Evolutionary conservation across 371 early-diverging fungal species (phyloP), one percentile per base, ranked within the genome.

Genomic region (Mortierella sp.): DNA sequence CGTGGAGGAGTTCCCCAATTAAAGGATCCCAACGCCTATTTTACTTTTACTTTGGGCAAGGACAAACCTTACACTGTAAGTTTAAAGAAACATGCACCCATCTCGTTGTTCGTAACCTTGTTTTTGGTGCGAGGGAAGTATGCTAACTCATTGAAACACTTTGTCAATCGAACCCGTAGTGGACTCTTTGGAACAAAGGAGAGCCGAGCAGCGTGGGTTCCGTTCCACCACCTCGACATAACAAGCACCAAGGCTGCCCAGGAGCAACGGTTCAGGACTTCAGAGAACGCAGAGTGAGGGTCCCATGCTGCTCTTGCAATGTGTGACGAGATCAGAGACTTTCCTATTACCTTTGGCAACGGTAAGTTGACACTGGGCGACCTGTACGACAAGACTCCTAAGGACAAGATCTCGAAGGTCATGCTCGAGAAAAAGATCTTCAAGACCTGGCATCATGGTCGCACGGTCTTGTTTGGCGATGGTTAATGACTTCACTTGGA

Each of bases 391-490:
- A 13, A 6, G 31, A 61, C 61, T 3, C 34, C 61, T 0, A 61
- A 16, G 34, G 61, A 61, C 3, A 28, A 16, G 5, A 61, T 61
- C 19, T 31, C 61, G 13, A 73, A 40, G 74, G n/a, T 73, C 46
- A 54, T 53, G 55, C 31, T 73, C 3, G 59, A 73, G 40, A 61
- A 73, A 44, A 73, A 59, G 44, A 26, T 54, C 31, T 73, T 73
- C 74, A 73, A 73, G 59, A 73, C 61, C 19, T 73, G 74, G 74
- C 57, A 57, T 61, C 43, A 43, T 14, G 48, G 59, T 26, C 74
- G 74, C n/a, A n/a, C n/a, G n/a, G n/a, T n/a, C n/a, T n/a, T n/a
- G n/a, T n/a, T n/a, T n/a, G n/a, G n/a, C n/a, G n/a, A n/a, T n/a
- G n/a, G n/a, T n/a, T n/a, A n/a, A n/a, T n/a, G n/a, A n/a, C n/a